phyloP scores from a whole-genome alignment of 768 basidiomycete genomes.

The Artomyces pyxidatus region DNA sequence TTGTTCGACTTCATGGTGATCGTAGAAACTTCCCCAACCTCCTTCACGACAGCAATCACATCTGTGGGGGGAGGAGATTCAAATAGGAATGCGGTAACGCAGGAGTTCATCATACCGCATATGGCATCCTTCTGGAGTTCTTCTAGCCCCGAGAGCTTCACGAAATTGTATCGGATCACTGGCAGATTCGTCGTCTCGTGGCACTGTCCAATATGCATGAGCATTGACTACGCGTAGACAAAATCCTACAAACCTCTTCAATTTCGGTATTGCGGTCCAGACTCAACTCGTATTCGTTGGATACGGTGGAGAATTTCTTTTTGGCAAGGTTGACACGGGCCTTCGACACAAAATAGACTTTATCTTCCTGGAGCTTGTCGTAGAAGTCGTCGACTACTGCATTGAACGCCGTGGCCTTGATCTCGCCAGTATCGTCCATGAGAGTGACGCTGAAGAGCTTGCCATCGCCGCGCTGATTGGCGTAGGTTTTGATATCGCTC shows the following conservation, averaged over 20 bases:
- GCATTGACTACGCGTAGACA: neutral
- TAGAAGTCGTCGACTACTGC: constrained; percentile 74
- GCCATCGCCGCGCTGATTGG: constrained; percentile 85
- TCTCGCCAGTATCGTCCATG: constrained; percentile 93
- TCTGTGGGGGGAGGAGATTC: constrained; percentile 38
- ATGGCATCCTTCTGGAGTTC: constrained; percentile 68
- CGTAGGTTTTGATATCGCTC: constrained; percentile 83
- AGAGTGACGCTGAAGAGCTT: constrained; percentile 89
- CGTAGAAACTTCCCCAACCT: constrained; percentile 56
- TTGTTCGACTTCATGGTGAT: constrained; percentile 69
- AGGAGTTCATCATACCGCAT: constrained; percentile 49
- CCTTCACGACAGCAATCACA: constrained; percentile 82
- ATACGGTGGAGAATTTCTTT: constrained; percentile 87
- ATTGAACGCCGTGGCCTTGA: constrained; percentile 89
- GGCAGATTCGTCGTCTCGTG: constrained; percentile 72
- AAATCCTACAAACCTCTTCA: constrained; percentile 53
- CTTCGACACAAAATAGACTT: constrained; percentile 87
- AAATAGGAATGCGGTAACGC: neutral
- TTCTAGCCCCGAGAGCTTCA: constrained; percentile 53
- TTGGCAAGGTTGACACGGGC: constrained; percentile 92
- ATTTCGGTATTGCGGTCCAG: constrained; percentile 82
- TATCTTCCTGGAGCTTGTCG: constrained; percentile 81
- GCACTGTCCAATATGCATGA: constrained; percentile 45
- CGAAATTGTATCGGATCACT: constrained; percentile 77
- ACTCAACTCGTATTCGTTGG: constrained; percentile 88